These are phyloP conservation scores for Lodderomyces pseudojiufengensis DNA, from an alignment of 1,139 yeast species.

Conservation along the genomic window DNA sequence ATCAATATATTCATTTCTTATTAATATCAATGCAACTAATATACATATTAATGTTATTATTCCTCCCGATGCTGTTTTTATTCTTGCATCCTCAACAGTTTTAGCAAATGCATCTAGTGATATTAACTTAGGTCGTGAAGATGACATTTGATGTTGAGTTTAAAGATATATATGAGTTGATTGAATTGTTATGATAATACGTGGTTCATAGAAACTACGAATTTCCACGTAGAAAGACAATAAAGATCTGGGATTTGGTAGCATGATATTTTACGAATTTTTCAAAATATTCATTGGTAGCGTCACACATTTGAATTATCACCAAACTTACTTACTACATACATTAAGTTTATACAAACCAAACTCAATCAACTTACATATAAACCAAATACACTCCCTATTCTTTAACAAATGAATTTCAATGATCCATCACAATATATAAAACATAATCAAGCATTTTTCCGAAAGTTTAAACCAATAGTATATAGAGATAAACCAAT, in stretches of 20 bases:
- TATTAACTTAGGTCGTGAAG: conserved; percentile 51
- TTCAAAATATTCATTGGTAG: no score
- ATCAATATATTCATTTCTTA: conserved; percentile 72
- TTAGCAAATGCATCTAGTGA: conserved; percentile 88
- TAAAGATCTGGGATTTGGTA: no score
- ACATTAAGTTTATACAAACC: no score
- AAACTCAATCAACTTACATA: no score
- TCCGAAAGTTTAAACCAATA: conserved; percentile 22
- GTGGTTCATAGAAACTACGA: no score
- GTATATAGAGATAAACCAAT: conserved; percentile 25
- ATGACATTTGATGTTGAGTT: conserved; percentile 6
- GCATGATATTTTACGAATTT: no score
- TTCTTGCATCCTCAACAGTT: conserved; percentile 89
- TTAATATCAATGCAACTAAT: conserved; percentile 56
- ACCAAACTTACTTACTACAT: no score
- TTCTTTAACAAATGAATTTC: no score
- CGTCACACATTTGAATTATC: no score
- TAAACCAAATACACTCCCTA: no score
- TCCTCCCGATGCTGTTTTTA: conserved; percentile 88
- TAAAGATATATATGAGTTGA: not conserved
- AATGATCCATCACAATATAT: not conserved
- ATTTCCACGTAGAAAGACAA: no score
- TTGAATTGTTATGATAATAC: no score
- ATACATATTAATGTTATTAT: conserved; percentile 73
- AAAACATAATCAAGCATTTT: conserved; percentile 17